phyloP scores from a whole-genome alignment of 2,329 filamentous ascomycete species.

The Phialemoniopsis sp. region DNA sequence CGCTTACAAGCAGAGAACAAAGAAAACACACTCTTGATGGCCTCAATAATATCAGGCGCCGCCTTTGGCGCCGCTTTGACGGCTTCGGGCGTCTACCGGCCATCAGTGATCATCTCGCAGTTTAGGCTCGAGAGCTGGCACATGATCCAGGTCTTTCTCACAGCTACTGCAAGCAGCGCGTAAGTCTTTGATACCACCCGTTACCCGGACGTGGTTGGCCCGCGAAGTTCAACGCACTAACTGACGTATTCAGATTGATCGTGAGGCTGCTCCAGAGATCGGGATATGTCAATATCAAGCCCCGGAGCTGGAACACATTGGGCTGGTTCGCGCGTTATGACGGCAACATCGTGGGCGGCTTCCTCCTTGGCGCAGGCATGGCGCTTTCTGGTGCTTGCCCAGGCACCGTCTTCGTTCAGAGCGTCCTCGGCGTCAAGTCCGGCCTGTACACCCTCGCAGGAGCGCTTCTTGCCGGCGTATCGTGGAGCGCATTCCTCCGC shows the following conservation, averaged over 20 bases:
- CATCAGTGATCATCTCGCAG: constrained; percentile 56
- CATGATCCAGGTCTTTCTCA: constrained; percentile 62
- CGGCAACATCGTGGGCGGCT: constrained; percentile 61
- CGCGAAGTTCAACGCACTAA: too few relatives aligned
- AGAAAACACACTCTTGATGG: constrained; percentile 7
- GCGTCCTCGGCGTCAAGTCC: constrained; percentile 46
- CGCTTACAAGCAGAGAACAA: too few relatives aligned
- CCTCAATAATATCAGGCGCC: constrained; percentile 43
- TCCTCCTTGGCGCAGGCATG: constrained; percentile 62
- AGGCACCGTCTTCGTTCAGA: constrained; percentile 59
- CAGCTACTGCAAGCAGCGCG: constrained; percentile 59
- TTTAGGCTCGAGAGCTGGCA: constrained; percentile 58
- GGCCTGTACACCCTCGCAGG: constrained; percentile 51
- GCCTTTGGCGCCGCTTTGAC: constrained; percentile 60
- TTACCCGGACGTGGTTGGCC: too few relatives aligned
- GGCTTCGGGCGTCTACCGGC: constrained; percentile 56
- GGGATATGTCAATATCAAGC: constrained; percentile 35
- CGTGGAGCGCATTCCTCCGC: constrained; percentile 41
- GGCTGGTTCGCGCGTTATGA: constrained; percentile 52
- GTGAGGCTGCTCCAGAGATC: constrained; percentile 32
- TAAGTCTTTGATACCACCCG: constrained; percentile 34
- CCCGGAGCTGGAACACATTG: constrained; percentile 46
- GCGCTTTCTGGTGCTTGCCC: constrained; percentile 61
- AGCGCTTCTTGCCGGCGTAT: constrained; percentile 49
- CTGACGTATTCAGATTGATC: constrained; percentile 3